Conservation (phyloP, 192 early-diverging fungal genomes). For the Backusella mclennaniae region DNA sequence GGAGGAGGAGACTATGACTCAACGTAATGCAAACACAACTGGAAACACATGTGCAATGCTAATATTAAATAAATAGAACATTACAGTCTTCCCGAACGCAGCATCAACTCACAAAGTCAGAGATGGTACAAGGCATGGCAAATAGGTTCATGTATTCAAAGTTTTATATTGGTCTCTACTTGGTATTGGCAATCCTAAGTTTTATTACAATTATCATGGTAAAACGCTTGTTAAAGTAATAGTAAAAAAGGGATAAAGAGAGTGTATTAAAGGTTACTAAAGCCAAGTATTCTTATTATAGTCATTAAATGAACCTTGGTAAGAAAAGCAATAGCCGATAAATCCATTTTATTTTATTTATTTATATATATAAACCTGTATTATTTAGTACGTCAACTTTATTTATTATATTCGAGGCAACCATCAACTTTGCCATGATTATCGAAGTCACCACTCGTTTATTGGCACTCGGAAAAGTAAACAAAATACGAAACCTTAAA, state of each 20-base stretch:
- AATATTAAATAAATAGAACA: neutral
- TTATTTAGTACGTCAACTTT: constrained; percentile 23
- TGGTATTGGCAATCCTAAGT: constrained; percentile 49
- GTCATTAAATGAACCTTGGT: constrained; percentile 47
- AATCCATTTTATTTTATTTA: no score
- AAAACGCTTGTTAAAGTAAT: neutral
- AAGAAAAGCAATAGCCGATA: neutral
- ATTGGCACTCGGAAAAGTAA: constrained; percentile 62
- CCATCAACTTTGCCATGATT: constrained; percentile 76
- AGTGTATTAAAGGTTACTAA: neutral
- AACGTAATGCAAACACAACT: neutral
- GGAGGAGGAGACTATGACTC: neutral
- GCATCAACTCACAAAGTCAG: constrained; percentile 46
- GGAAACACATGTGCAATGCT: no score
- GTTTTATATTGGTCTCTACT: constrained; percentile 55
- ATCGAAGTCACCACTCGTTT: constrained; percentile 65
- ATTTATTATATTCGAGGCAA: constrained; percentile 69
- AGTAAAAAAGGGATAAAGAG: neutral
- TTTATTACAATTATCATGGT: constrained; percentile 53
- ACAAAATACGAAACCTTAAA: neutral
- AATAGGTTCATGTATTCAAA: constrained; percentile 60
- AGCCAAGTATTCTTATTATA: neutral
- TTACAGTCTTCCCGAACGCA: constrained; percentile 37
- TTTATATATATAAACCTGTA: no score
- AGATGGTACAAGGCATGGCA: constrained; percentile 55